Percentiles rank a stretch among this genome's conserved stretches.
Evolutionary conservation across 2,329 filamentous ascomycete species (phyloP).

Genomic region (Falciphora oryzae): DNA sequence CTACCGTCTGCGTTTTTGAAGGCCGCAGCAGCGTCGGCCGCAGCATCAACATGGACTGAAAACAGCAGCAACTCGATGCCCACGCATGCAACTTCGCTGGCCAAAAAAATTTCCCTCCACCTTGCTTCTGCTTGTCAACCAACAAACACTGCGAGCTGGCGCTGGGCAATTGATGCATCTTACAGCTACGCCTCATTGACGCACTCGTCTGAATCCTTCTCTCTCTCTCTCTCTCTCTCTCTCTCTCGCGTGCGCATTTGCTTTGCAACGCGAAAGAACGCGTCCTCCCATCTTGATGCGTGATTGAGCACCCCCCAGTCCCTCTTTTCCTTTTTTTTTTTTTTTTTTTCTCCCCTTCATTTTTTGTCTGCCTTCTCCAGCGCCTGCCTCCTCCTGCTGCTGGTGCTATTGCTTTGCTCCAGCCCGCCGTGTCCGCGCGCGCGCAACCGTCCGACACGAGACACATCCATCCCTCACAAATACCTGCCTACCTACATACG

Average conservation of each 20-base stretch:
- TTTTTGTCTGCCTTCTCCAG: not conserved
- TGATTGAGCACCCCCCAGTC: not conserved
- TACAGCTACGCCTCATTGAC: not conserved
- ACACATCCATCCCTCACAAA: not conserved
- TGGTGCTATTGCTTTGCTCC: not conserved
- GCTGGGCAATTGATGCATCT: not conserved
- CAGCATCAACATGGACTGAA: not conserved
- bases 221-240: not conserved
- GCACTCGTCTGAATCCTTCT: not conserved
- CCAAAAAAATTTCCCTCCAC: not conserved
- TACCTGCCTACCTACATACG: not conserved
- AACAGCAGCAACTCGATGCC: not conserved
- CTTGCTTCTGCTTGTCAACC: not conserved
- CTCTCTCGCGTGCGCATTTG: conserved; percentile 4
- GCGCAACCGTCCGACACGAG: not conserved
- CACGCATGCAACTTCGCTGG: not conserved
- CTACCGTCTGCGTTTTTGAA: not conserved
- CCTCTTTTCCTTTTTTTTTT: not conserved
- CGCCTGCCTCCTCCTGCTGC: not conserved
- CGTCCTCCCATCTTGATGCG: conserved; percentile 6
- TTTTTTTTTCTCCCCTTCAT: conserved; percentile 1
- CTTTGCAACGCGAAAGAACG: conserved; percentile 9
- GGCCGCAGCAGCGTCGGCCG: not conserved
- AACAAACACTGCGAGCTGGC: not conserved
- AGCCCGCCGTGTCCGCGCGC: not conserved